Percentiles rank a stretch among this genome's conserved stretches.
phyloP scores from a whole-genome alignment of 2,329 filamentous ascomycete genomes.

The Colletotrichum sp. region DNA sequence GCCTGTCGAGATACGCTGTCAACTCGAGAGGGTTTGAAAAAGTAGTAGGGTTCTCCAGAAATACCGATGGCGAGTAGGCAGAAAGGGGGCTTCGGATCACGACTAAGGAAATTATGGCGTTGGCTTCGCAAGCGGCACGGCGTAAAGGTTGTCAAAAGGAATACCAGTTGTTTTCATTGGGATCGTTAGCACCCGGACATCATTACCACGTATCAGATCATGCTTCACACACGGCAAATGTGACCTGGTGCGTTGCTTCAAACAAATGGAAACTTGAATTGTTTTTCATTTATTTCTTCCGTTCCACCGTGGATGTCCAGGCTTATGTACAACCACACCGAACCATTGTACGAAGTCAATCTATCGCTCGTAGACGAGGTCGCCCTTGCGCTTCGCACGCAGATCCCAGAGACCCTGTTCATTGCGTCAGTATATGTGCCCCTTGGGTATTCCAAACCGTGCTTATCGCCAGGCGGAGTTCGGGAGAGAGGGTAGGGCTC shows the following conservation, averaged over 20 bases:
- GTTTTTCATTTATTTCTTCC: background rate
- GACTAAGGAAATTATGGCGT: background rate
- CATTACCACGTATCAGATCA: background rate
- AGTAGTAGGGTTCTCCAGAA: background rate
- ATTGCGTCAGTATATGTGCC: slow-evolving; percentile 13
- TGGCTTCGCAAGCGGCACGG: background rate
- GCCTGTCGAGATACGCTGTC: background rate
- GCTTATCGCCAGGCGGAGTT: background rate
- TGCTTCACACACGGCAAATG: background rate
- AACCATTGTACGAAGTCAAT: slow-evolving; percentile 8
- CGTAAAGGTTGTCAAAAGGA: background rate
- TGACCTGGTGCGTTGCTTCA: background rate
- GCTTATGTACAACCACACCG: slow-evolving; percentile 45
- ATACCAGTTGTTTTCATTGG: background rate
- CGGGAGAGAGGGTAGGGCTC: slow-evolving; percentile 42
- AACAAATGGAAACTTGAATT: background rate
- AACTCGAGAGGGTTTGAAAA: background rate
- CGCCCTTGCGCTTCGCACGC: slow-evolving; percentile 86
- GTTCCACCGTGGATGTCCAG: background rate
- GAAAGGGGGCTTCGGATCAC: background rate
- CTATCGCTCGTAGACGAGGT: slow-evolving; percentile 82
- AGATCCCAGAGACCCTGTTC: slow-evolving; percentile 83
- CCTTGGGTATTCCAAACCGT: no score
- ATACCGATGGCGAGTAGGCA: background rate
- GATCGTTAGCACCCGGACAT: background rate